phyloP scores from a whole-genome alignment of 2,329 filamentous ascomycete genomes.

The Pyricularia sp. region DNA sequence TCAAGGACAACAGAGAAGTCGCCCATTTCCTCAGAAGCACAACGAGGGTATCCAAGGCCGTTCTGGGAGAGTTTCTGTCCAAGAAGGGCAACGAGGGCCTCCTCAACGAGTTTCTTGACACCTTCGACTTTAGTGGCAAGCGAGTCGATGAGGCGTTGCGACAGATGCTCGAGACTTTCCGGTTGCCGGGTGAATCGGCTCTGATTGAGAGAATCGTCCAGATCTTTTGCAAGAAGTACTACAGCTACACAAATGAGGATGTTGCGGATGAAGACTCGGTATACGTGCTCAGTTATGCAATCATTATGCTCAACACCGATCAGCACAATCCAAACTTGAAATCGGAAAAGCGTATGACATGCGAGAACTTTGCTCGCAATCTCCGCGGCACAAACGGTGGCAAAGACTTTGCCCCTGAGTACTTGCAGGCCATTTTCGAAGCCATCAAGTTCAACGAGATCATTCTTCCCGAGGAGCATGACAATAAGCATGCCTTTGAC shows the following conservation, averaged over 20 bases:
- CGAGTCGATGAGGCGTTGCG: slow-evolving; percentile 83
- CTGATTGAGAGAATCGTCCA: slow-evolving; percentile 89
- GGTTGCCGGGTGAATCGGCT: slow-evolving; percentile 81
- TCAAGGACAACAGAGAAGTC: slow-evolving; percentile 60
- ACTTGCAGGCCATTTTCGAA: slow-evolving; percentile 75
- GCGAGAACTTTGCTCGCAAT: slow-evolving; percentile 73
- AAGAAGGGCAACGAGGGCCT: slow-evolving; percentile 83
- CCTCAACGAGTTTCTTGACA: slow-evolving; percentile 67
- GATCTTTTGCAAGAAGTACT: slow-evolving; percentile 77
- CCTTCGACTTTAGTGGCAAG: slow-evolving; percentile 81
- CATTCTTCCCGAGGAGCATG: slow-evolving; percentile 91
- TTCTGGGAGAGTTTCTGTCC: slow-evolving; percentile 84
- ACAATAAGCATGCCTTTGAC: slow-evolving; percentile 92
- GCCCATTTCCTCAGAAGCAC: slow-evolving; percentile 84
- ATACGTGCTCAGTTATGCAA: slow-evolving; percentile 85
- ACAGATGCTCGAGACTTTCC: slow-evolving; percentile 79
- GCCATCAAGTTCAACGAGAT: slow-evolving; percentile 91
- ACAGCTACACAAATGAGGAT: slow-evolving; percentile 51
- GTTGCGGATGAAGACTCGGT: slow-evolving; percentile 78
- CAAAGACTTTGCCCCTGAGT: slow-evolving; percentile 71
- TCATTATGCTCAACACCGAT: slow-evolving; percentile 96
- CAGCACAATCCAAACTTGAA: slow-evolving; percentile 89
- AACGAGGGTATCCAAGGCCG: slow-evolving; percentile 74
- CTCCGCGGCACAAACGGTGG: slow-evolving; percentile 81
- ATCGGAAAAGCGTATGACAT: slow-evolving; percentile 66